phyloP scores from a whole-genome alignment of 768 basidiomycete species.

The Tylopilus subfusipes region DNA sequence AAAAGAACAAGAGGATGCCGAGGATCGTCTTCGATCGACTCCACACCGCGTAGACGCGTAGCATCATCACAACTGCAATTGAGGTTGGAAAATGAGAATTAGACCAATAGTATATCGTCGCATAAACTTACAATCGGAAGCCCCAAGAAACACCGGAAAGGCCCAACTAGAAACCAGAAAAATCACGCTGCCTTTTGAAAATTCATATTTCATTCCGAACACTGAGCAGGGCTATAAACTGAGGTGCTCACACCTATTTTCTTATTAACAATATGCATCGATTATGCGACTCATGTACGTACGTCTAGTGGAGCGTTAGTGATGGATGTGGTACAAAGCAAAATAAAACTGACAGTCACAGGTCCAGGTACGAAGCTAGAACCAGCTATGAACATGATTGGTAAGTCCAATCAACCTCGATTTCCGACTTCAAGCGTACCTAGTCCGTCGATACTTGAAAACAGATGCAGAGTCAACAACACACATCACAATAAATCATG shows the following conservation, averaged over 20 bases:
- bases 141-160: neutral
- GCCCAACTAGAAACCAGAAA: neutral
- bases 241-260: constrained; percentile 2
- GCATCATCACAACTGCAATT: constrained; percentile 2
- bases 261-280: neutral
- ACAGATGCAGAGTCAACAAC: neutral
- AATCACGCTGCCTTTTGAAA: neutral
- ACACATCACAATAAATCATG: neutral
- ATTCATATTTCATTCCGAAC: neutral
- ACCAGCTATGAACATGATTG: neutral
- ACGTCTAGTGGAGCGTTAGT: neutral
- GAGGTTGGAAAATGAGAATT: too few species aligned
- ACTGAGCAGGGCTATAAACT: neutral
- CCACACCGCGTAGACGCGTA: constrained; percentile 7
- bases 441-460: neutral
- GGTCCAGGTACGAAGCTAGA: neutral
- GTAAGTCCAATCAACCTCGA: neutral
- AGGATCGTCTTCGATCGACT: constrained; percentile 1
- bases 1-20: neutral
- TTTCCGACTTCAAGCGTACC: neutral
- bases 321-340: too few species aligned
- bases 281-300: neutral
- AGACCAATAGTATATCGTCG: too few species aligned
- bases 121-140: constrained; percentile 1
- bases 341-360: neutral